Percentiles rank a stretch among this genome's conserved stretches.
Conservation (phyloP, 495 filamentous ascomycete genomes). For the Physcia stellaris region DNA sequence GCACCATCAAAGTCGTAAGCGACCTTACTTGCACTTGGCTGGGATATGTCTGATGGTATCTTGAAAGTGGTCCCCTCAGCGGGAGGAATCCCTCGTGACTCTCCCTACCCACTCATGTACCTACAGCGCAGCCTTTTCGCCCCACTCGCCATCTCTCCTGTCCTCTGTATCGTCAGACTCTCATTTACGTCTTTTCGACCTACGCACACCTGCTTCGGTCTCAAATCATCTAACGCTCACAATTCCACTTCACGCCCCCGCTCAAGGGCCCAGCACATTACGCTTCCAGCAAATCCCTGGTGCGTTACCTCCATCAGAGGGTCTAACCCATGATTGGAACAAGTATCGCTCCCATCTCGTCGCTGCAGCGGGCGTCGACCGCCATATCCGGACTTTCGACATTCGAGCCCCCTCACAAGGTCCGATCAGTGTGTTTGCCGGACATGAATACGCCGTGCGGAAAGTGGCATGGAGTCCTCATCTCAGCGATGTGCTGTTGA, state of each 20-base stretch:
- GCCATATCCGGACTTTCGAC: conserved; percentile 75
- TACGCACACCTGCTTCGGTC: conserved; percentile 65
- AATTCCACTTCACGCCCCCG: conserved; percentile 63
- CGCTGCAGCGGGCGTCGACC: conserved; percentile 84
- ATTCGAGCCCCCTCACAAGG: conserved; percentile 59
- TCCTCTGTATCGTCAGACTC: conserved; percentile 76
- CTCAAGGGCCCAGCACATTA: no score
- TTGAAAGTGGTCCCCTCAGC: conserved; percentile 62
- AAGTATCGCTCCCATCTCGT: conserved; percentile 79
- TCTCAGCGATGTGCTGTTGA: conserved; percentile 68
- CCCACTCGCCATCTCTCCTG: conserved; percentile 63
- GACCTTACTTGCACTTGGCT: no score
- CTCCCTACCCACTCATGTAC: conserved; percentile 84
- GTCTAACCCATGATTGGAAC: conserved; percentile 96
- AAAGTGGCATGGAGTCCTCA: conserved; percentile 85
- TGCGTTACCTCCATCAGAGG: conserved; percentile 51
- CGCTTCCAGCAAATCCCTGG: conserved; percentile 17
- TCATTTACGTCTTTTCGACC: conserved; percentile 76
- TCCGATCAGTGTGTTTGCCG: conserved; percentile 54
- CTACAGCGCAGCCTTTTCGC: conserved; percentile 71
- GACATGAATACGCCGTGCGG: conserved; percentile 84
- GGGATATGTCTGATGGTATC: no score
- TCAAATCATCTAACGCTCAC: conserved; percentile 67
- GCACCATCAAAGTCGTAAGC: conserved; percentile 73
- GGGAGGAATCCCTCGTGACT: conserved; percentile 57